Evolutionary conservation across 1,284 basidiomycete species (phyloP).

Genomic region (Trametes pubescens): DNA sequence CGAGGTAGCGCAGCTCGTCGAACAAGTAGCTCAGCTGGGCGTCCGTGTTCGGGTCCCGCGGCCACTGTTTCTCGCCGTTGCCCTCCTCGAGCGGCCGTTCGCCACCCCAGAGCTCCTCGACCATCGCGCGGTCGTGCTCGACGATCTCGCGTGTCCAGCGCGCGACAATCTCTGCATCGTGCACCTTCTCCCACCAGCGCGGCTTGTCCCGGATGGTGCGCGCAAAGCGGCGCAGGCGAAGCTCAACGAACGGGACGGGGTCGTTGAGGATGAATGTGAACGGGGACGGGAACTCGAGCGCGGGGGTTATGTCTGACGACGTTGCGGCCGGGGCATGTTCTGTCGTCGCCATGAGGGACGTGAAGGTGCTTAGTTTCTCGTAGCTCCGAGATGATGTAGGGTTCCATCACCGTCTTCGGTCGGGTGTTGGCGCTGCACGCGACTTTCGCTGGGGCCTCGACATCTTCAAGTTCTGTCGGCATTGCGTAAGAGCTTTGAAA

Average conservation of each 20-base stretch:
- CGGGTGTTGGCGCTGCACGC: too few relatives aligned
- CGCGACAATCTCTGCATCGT: slow-evolving; percentile 7
- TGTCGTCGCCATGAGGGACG: too few relatives aligned
- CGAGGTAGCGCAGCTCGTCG: slow-evolving; percentile 14
- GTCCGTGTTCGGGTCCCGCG: slow-evolving; percentile 17
- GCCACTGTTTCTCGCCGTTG: slow-evolving; percentile 19
- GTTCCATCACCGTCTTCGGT: too few relatives aligned
- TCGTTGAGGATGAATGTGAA: slow-evolving; percentile 15
- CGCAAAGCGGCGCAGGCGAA: slow-evolving; percentile 20
- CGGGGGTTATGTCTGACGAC: not conserved
- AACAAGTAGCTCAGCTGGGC: slow-evolving; percentile 16
- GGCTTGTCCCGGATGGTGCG: slow-evolving; percentile 13
- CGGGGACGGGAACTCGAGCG: slow-evolving; percentile 10
- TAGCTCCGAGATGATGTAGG: too few relatives aligned
- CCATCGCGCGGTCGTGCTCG: slow-evolving; percentile 13
- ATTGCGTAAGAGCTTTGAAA: too few relatives aligned
- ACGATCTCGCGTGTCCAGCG: slow-evolving; percentile 15
- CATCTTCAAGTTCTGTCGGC: too few relatives aligned
- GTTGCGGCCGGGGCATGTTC: not conserved
- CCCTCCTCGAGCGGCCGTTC: slow-evolving; percentile 6
- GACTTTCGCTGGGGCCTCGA: too few relatives aligned
- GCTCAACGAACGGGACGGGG: slow-evolving; percentile 19
- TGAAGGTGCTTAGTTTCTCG: too few relatives aligned
- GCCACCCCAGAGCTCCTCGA: slow-evolving; percentile 18
- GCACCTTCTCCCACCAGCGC: slow-evolving; percentile 23